Evolutionary conservation across 1,139 yeast genomes (phyloP), one percentile per base, ranked within the genome.

Genomic region (Geotrichum reessii): DNA sequence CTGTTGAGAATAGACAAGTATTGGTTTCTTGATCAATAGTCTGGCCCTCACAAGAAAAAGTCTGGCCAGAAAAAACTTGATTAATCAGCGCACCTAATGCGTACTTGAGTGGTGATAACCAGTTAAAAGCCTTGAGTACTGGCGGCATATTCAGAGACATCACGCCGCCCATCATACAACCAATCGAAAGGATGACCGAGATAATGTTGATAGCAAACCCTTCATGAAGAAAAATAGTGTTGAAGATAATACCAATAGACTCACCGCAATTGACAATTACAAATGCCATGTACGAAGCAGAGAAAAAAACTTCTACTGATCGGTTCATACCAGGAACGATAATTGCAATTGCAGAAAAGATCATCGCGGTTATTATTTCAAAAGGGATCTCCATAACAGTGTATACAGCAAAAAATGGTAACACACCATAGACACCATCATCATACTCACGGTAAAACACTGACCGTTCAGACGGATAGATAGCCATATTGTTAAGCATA

Each of bases 161-260:
- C 5, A 92, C 77, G n/a, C 96, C 97, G 3, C 90, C 89, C 95
- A 89, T 87, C 65, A 86, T 82, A 19, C 86, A 81, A 7, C 92
- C 93, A 59, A 88, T 74, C 2, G 87, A 80, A 54, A 87, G 72
- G 37, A 86, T 68, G 9, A 83, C 80, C 0, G 91, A 79, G 52
- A 89, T 80, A 5, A 88, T 72, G 66, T 87, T 88, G 25, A 87
- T 82, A 0, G 95, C 95, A 64, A 89, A 79, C 0, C 96, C 96
- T 57, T 88, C 81, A 68, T 89, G 92, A 58, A 78, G 76, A 66
- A 89, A 84, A 0, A 86, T 65, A n/a, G 92, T 83, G 67, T 87
- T 87, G 63, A 89, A 84, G 53, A 86, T 76, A 7, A 89, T 86
- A 0, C 96, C 96, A 50, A 89, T 75, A 0, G 93, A 85, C 69